These are phyloP conservation scores for Entelexis paramagnoliae DNA, from an alignment of 1,139 yeast genomes.

Conservation along the genomic window DNA sequence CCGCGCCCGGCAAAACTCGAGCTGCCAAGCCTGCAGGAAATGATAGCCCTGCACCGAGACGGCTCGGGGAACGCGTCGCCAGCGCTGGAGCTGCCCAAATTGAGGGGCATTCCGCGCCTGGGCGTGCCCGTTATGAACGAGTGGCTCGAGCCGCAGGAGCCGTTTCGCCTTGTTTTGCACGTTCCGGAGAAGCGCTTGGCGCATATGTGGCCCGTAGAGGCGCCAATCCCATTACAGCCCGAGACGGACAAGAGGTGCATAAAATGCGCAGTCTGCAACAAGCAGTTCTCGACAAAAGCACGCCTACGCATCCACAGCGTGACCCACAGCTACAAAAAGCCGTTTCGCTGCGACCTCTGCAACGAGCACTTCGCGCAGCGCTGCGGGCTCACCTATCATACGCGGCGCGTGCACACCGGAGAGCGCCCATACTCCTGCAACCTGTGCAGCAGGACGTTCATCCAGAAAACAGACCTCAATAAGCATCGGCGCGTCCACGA, in stretches of 20 bases:
- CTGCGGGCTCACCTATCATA: conserved; percentile 80
- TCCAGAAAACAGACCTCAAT: conserved; percentile 44
- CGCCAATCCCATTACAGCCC: not conserved
- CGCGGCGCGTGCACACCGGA: conserved; percentile 68
- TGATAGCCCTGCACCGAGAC: not conserved
- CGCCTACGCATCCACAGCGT: not conserved
- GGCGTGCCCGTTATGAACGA: not conserved
- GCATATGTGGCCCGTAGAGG: not conserved
- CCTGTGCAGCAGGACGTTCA: conserved; percentile 68
- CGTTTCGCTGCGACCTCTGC: conserved; percentile 36
- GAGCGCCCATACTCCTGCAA: conserved; percentile 81
- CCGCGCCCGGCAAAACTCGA: not conserved
- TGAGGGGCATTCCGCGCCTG: not conserved
- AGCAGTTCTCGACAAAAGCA: not conserved
- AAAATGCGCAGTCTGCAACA: not conserved
- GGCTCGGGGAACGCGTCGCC: not conserved
- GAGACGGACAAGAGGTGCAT: not conserved
- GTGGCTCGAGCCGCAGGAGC: conserved; percentile 1
- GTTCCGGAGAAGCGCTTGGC: not conserved
- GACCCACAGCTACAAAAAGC: conserved; percentile 2
- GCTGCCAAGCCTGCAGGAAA: not conserved
- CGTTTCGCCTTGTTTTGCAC: conserved; percentile 4
- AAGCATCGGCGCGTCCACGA: conserved; percentile 5
- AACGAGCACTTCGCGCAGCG: conserved; percentile 83
- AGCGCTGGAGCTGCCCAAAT: conserved; percentile 1